Base-by-base conservation (phyloP, 148 eudicot species). In the Persicaria maculosa region DNA sequence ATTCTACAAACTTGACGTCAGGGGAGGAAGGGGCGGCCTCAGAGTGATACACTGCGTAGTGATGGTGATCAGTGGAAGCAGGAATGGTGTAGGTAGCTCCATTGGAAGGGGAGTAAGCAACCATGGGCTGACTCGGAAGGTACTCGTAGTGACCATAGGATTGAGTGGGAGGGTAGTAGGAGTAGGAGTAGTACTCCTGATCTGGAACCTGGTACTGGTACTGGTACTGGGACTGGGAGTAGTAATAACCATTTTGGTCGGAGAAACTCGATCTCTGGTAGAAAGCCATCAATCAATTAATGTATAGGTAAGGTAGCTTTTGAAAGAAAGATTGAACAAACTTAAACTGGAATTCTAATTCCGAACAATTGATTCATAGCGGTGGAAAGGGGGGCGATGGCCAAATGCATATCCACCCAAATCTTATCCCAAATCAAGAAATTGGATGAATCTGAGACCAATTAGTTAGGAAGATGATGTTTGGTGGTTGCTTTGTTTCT, bases 1-100 rank as follows among this genome's bases (percentile, higher is more conserved):
- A 85, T 6, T 89, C 88, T 4, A 79, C 87, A 36, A 75, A 76
- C 6, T 73, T 19, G 8, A 47, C 54, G 2, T 71, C 73, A 4
- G 40, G 46, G 5, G 15, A 12, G 3, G 70, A 14, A 0, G n/a
- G 14, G 4, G 73, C 36, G 17, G 53, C 54, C 5, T 45, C 53
- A 47, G 73, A 71, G 50, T 48, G 73, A 47, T 71, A 47, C 15
- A 71, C 73, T 17, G 54, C 9, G 17, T 48, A 45, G 54, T 71
- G 73, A 52, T 52, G 4, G n/a, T 52, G n/a, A 6, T 52, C 11
- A 47, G 19, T 22, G 6, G 50, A 17, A 19, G 52, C 73, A 11
- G 73, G 53, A 46, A 17, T 0, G 53, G 5, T 43, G 16, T 65
- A 65, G 20, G 31, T 9, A 19, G 8, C 40, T 17, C 20, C 36